phyloP scores from a whole-genome alignment of 345 rosid species.

The Cardamine chenopodiifolia region DNA sequence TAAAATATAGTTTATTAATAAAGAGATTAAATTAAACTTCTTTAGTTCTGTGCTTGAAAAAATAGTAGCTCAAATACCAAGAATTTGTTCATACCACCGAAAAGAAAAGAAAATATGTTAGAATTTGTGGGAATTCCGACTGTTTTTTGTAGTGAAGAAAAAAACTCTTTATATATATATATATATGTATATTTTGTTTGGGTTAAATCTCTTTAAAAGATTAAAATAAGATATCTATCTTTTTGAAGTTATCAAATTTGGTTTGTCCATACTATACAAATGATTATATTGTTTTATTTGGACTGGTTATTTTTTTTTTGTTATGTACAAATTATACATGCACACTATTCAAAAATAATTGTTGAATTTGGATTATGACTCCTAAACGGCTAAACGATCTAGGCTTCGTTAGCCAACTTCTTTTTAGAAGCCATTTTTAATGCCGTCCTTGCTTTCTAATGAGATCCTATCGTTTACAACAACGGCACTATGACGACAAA shows the following conservation, averaged over 20 bases:
- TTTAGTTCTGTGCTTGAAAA: neutral
- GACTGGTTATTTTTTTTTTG: neutral
- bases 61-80: neutral
- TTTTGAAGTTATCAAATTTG: constrained; percentile 28
- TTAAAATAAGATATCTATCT: neutral
- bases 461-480: neutral
- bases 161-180: no score
- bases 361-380: neutral
- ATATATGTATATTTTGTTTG: no score
- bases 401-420: no score
- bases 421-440: no score
- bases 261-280: constrained; percentile 8
- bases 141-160: no score
- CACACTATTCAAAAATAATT: neutral
- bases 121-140: no score
- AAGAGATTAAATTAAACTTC: neutral
- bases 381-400: no score
- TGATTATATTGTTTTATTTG: neutral
- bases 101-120: neutral
- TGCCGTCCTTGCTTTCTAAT: no score
- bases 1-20: neutral
- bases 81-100: neutral
- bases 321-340: neutral
- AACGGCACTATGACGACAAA: no score
- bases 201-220: neutral